Base-by-base conservation (phyloP, 768 basidiomycete species). In the Clitopilus passeckerianus region DNA sequence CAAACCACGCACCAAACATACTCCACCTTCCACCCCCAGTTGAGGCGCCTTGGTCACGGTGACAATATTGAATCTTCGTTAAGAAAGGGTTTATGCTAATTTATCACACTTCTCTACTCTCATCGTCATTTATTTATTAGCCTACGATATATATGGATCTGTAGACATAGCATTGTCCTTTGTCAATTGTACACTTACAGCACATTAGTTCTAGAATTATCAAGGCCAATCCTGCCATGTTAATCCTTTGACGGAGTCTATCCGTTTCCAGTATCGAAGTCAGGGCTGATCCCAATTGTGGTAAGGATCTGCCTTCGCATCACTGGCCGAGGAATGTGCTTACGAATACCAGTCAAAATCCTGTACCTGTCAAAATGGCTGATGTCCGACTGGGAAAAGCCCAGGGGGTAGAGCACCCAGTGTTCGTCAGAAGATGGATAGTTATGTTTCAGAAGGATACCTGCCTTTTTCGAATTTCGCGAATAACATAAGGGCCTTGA, bases 1-100 rank as follows among this genome's bases (percentile, higher is more conserved):
- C 56, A 77, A 78, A 59, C 80, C 80, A 27, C 77, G 80, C 58
- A 75, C 78, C 43, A 81, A 80, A 62, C 79, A 80, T 62, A 66
- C 71, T 24, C 66, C 72, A 18, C 54, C 54, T n/a, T 18, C 46
- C 18, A 64, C 62, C 12, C 35, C 62, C 10, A 59, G 50, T 41
- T 63, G 58, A 63, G 55, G 46, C 30, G 24, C 35, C 34, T 24
- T 12, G 46, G 18, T 22, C 6, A 20, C 22, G 46, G 18, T 22
- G 46, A 20, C 46, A 18, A 16, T 12, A 10, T n/a, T 22, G 18
- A 50, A n/a, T 41, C 14, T n/a, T 41, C 5, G 37, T 41, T 41
- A 14, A 41, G 12, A 41, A 41, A 41, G n/a, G 37, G 37, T 14
- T 41, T 41, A 3, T 41, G 14, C 10, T 50, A 50, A 50, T 5